A percentile compares a stretch with the other conserved stretches of the same genome.
Conservation (phyloP, 306 rosid genomes). For the Cicer arietinum region DNA sequence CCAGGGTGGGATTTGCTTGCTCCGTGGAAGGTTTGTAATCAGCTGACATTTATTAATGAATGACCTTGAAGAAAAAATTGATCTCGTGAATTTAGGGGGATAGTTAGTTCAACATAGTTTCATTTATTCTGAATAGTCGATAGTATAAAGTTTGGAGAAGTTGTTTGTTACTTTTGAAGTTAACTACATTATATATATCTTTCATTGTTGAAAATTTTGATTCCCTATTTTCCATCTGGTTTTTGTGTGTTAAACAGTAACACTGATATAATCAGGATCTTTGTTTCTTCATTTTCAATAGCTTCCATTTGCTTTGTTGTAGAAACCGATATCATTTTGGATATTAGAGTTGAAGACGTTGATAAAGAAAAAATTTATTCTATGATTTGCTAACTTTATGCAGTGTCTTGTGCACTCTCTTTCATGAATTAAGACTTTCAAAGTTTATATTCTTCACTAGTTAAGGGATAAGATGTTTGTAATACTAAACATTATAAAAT, state of each 20-base stretch:
- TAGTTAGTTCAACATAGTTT: conserved; percentile 20
- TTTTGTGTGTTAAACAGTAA: background rate
- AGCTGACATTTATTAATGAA: background rate
- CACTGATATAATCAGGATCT: conserved; percentile 8
- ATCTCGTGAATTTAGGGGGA: background rate
- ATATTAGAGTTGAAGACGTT: conserved; percentile 32
- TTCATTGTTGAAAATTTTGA: conserved; percentile 11
- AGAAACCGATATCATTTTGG: conserved; percentile 5
- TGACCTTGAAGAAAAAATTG: conserved; percentile 24
- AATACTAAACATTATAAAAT: conserved; percentile 1
- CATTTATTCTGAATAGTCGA: background rate
- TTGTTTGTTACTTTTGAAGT: conserved; percentile 3
- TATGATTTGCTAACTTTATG: conserved; percentile 16
- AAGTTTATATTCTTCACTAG: conserved; percentile 3
- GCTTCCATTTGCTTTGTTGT: conserved; percentile 27
- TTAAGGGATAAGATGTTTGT: conserved; percentile 19
- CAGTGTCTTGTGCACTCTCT: background rate
- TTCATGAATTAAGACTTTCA: conserved; percentile 7
- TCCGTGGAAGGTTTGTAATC: conserved; percentile 86
- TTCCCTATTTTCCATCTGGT: background rate
- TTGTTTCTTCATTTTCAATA: conserved; percentile 29
- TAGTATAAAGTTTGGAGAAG: conserved; percentile 21
- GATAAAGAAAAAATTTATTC: conserved; percentile 35
- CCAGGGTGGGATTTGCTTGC: conserved; percentile 90
- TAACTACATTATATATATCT: background rate